phyloP scores from a whole-genome alignment of 2,329 filamentous ascomycete species.

The Fusarium transvaalense region DNA sequence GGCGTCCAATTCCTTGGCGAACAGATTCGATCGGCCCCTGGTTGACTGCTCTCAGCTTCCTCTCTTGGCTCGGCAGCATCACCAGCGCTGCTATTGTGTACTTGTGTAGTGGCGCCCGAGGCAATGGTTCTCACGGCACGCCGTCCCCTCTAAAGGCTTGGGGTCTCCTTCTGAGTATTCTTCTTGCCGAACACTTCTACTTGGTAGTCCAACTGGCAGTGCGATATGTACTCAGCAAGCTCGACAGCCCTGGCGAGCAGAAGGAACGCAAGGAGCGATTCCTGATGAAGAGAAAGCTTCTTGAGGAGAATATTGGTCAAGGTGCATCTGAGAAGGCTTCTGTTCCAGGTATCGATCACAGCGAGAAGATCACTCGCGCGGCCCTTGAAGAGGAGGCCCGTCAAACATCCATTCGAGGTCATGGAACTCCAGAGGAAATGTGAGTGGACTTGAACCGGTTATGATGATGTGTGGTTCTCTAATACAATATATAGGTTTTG shows the following conservation, averaged over 20 bases:
- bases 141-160: conserved; percentile 80
- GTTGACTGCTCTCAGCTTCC: conserved; percentile 85
- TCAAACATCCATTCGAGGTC: conserved; percentile 61
- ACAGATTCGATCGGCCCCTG: conserved; percentile 95
- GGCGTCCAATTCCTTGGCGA: conserved; percentile 88
- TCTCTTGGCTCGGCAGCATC: conserved; percentile 94
- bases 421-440: conserved; percentile 65
- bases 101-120: conserved; percentile 79
- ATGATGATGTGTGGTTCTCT: conserved; percentile 24
- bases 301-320: conserved; percentile 78
- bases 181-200: conserved; percentile 91
- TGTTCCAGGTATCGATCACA: conserved; percentile 61
- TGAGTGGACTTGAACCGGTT: conserved; percentile 49
- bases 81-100: conserved; percentile 90
- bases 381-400: conserved; percentile 74
- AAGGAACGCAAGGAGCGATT: conserved; percentile 87
- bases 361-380: conserved; percentile 73
- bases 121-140: conserved; percentile 72
- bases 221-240: conserved; percentile 77
- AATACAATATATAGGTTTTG: conserved; percentile 64
- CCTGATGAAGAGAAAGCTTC: conserved; percentile 80
- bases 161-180: conserved; percentile 83
- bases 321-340: conserved; percentile 64
- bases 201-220: conserved; percentile 81
- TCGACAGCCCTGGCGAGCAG: conserved; percentile 88